These are phyloP conservation scores for Sphaerulina musiva DNA, from an alignment of 2,329 filamentous ascomycete genomes.

Conservation along the genomic window DNA sequence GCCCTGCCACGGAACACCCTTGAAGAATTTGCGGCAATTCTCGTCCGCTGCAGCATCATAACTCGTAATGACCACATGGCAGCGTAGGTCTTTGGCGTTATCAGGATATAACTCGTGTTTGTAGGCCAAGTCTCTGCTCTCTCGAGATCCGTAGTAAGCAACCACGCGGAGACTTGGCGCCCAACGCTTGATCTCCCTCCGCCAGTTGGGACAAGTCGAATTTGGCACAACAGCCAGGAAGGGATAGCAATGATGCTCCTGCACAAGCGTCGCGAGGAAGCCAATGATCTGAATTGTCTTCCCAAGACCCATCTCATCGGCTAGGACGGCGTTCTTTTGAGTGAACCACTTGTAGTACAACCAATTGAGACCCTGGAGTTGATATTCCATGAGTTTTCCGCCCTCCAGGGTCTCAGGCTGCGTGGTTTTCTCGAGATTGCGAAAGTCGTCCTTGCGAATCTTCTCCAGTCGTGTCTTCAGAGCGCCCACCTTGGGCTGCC, in stretches of 20 bases:
- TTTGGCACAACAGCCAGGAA: constrained; percentile 93
- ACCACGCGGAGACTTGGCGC: constrained; percentile 78
- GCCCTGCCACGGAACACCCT: constrained; percentile 71
- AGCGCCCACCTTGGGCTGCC: constrained; percentile 46
- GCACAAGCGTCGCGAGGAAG: constrained; percentile 63
- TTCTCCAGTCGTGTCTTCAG: constrained; percentile 63
- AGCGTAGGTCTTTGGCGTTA: constrained; percentile 61
- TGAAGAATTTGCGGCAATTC: constrained; percentile 59
- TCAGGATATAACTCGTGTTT: constrained; percentile 77
- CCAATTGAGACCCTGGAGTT: constrained; percentile 91
- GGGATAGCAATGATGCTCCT: constrained; percentile 67
- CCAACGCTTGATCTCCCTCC: constrained; percentile 92
- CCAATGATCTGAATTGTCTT: constrained; percentile 93
- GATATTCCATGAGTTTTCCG: constrained; percentile 86
- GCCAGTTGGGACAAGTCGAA: constrained; percentile 95
- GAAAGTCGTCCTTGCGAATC: constrained; percentile 62
- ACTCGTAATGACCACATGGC: constrained; percentile 89
- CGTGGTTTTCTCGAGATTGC: constrained; percentile 57
- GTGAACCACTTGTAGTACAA: constrained; percentile 82
- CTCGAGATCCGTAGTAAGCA: constrained; percentile 77
- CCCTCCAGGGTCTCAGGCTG: constrained; percentile 70
- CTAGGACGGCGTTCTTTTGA: constrained; percentile 78
- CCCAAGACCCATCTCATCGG: constrained; percentile 96
- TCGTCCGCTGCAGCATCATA: constrained; percentile 87
- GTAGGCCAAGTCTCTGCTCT: constrained; percentile 68